Evolutionary conservation across 1,139 yeast species (phyloP).

Genomic region (Neolecta irregularis): DNA sequence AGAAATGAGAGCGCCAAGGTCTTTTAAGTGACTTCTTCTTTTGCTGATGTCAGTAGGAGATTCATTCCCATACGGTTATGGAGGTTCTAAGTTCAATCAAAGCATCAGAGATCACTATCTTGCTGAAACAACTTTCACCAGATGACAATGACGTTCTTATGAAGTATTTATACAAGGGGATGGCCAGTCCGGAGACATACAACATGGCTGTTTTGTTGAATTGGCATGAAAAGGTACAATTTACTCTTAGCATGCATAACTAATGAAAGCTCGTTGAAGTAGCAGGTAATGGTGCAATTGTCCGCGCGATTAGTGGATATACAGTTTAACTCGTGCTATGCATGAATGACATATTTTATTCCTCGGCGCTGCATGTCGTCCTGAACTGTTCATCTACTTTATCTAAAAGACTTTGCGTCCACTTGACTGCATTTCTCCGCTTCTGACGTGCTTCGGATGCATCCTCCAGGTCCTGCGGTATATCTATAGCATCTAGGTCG

Average conservation of each 20-base stretch:
- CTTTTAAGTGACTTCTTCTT: no score
- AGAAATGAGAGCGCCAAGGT: no score
- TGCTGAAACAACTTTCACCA: constrained; percentile 42
- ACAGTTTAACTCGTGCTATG: no score
- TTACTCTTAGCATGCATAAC: neutral
- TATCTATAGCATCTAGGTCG: constrained; percentile 3
- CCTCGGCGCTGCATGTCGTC: no score
- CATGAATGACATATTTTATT: no score
- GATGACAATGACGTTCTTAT: constrained; percentile 66
- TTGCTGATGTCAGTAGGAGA: constrained; percentile 18
- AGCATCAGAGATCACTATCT: constrained; percentile 50
- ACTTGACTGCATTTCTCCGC: constrained; percentile 9
- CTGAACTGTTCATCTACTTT: constrained; percentile 7
- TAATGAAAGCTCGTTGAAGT: constrained; percentile 40
- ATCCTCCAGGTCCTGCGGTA: no score
- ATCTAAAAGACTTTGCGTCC: constrained; percentile 9
- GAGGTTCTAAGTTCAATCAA: constrained; percentile 63
- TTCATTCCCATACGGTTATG: constrained; percentile 45
- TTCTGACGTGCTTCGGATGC: constrained; percentile 6
- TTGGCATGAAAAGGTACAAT: constrained; percentile 65
- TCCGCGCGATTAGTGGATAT: no score
- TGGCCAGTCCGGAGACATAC: constrained; percentile 60
- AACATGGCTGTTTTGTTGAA: constrained; percentile 73
- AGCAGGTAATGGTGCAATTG: constrained; percentile 80
- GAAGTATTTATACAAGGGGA: constrained; percentile 74